Evolutionary conservation across 495 filamentous ascomycete species (phyloP).

Genomic region (Cryomyces antarcticus): DNA sequence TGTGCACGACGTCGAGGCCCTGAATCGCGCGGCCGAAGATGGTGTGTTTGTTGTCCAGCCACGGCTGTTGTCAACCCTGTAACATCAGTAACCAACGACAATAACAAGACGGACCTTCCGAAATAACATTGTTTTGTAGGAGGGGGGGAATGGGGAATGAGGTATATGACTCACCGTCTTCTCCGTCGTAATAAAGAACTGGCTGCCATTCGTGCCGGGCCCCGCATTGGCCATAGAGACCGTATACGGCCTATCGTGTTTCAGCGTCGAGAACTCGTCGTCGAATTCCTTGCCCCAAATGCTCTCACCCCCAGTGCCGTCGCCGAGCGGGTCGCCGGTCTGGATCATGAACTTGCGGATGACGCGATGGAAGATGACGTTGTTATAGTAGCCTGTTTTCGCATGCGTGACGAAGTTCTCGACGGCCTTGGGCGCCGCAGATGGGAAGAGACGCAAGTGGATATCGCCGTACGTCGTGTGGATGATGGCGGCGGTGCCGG

Average conservation of each 20-base stretch:
- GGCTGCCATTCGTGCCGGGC: slow-evolving; percentile 47
- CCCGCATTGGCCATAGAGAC: slow-evolving; percentile 95
- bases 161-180: slow-evolving; percentile 39
- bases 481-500: slow-evolving; percentile 59
- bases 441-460: slow-evolving; percentile 79
- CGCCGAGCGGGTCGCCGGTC: slow-evolving; percentile 79
- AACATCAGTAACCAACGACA: too few relatives aligned
- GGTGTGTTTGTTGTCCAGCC: slow-evolving; percentile 92
- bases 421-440: slow-evolving; percentile 84
- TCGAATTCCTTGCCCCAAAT: slow-evolving; percentile 95
- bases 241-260: slow-evolving; percentile 91
- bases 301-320: slow-evolving; percentile 87
- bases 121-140: too few relatives aligned
- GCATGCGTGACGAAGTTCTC: slow-evolving; percentile 96
- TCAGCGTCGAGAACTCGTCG: slow-evolving; percentile 80
- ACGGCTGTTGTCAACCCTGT: slow-evolving; percentile 29
- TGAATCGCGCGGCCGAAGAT: slow-evolving; percentile 82
- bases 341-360: slow-evolving; percentile 98
- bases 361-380: slow-evolving; percentile 90
- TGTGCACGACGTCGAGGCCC: slow-evolving; percentile 87
- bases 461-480: slow-evolving; percentile 94
- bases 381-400: slow-evolving; percentile 82
- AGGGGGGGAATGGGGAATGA: not conserved
- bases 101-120: too few relatives aligned
- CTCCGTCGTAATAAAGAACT: slow-evolving; percentile 98